Percentiles rank a stretch among this genome's conserved stretches.
Conservation (phyloP, 331 rosid genomes). For the Pyracantha coccinea region DNA sequence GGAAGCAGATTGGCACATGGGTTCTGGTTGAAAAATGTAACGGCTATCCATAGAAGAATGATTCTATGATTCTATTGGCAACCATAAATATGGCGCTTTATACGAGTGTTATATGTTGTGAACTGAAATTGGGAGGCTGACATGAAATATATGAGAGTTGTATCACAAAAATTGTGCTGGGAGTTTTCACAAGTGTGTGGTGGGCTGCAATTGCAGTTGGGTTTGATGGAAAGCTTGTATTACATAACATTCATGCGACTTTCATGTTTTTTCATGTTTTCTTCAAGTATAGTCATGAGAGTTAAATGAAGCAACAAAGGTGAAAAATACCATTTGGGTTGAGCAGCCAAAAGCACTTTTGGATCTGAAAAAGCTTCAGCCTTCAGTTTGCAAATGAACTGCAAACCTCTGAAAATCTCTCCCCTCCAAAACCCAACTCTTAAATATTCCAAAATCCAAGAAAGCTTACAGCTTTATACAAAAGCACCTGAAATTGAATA, state of each 20-base stretch:
- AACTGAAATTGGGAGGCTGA: not conserved
- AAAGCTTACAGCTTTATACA: not conserved
- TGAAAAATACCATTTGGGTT: constrained; percentile 12
- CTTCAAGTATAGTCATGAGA: constrained; percentile 4
- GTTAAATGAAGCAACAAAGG: constrained; percentile 1
- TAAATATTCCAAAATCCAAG: not conserved
- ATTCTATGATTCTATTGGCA: not conserved
- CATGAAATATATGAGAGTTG: constrained; percentile 8
- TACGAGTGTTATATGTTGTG: not conserved
- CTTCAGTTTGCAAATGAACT: not conserved
- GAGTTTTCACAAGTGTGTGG: constrained; percentile 1
- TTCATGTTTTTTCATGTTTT: constrained; percentile 1
- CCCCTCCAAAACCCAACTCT: not conserved
- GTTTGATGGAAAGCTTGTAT: not conserved
- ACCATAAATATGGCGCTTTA: not conserved
- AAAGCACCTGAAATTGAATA: not conserved
- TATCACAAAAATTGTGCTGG: constrained; percentile 12
- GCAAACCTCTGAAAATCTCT: not conserved
- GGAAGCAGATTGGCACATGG: constrained; percentile 30
- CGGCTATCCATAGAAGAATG: constrained; percentile 32
- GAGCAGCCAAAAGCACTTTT: constrained; percentile 13
- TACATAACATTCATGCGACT: not conserved
- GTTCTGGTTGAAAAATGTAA: constrained; percentile 24
- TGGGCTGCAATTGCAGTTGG: not conserved
- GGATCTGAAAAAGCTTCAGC: constrained; percentile 11